Conservation (phyloP, 1,139 yeast species). For the Geotrichum armillariae region DNA sequence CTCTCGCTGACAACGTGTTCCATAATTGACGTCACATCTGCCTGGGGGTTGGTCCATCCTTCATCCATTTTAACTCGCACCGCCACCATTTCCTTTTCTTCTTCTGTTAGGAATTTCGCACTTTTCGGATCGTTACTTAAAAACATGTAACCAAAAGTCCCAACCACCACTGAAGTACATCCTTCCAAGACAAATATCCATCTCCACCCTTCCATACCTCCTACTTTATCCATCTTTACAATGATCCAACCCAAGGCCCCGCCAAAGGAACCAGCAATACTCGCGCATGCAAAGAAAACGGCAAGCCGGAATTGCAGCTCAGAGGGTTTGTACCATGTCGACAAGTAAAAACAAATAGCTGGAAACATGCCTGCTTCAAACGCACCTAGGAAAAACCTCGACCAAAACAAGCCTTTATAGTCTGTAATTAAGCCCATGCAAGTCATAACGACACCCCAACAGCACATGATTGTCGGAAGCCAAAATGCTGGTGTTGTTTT, state of each 20-base stretch:
- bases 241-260: slow-evolving; percentile 43
- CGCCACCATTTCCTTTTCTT: slow-evolving; percentile 49
- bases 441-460: slow-evolving; percentile 53
- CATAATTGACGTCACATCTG: slow-evolving; percentile 1
- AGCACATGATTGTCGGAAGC: slow-evolving; percentile 50
- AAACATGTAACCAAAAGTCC: slow-evolving; percentile 44
- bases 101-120: slow-evolving; percentile 48
- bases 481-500: slow-evolving; percentile 41
- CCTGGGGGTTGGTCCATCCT: slow-evolving; percentile 18
- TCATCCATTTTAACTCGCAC: slow-evolving; percentile 45
- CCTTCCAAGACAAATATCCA: slow-evolving; percentile 61
- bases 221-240: slow-evolving; percentile 39
- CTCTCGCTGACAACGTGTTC: slow-evolving; percentile 7
- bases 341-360: slow-evolving; percentile 33
- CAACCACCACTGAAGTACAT: slow-evolving; percentile 48
- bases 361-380: slow-evolving; percentile 64
- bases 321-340: slow-evolving; percentile 37
- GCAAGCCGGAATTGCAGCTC: slow-evolving; percentile 53
- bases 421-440: slow-evolving; percentile 47
- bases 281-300: slow-evolving; percentile 49
- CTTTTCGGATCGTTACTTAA: slow-evolving; percentile 53
- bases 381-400: slow-evolving; percentile 55
- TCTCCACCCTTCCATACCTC: slow-evolving; percentile 48
- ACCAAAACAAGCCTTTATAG: slow-evolving; percentile 47
- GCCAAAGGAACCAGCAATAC: slow-evolving; percentile 46